Evolutionary conservation across 2,329 filamentous ascomycete species (phyloP).

Genomic region (Clarireedia homoeocarpa): DNA sequence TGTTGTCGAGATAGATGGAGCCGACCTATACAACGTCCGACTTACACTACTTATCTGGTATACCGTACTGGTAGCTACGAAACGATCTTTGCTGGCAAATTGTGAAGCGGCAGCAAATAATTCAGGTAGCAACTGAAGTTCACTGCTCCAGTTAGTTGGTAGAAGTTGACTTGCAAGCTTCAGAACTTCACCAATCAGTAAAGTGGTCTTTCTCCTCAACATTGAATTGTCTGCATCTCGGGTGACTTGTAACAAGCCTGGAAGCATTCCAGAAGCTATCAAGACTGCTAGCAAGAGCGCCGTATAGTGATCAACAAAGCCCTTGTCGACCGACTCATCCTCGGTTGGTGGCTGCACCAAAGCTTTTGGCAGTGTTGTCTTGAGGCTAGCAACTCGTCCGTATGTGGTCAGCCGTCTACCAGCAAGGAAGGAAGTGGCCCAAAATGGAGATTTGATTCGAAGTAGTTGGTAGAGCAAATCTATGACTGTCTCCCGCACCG

Average conservation of each 20-base stretch:
- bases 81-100: slow-evolving; percentile 64
- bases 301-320: slow-evolving; percentile 89
- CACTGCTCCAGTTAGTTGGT: slow-evolving; percentile 71
- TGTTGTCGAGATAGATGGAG: slow-evolving; percentile 35
- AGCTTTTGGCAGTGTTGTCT: slow-evolving; percentile 44
- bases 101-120: slow-evolving; percentile 70
- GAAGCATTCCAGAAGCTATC: slow-evolving; percentile 69
- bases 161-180: slow-evolving; percentile 83
- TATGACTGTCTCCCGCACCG: slow-evolving; percentile 67
- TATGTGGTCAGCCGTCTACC: slow-evolving; percentile 91
- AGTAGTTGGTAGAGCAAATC: slow-evolving; percentile 76
- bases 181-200: slow-evolving; percentile 84
- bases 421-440: slow-evolving; percentile 92
- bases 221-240: slow-evolving; percentile 59
- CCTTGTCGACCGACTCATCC: slow-evolving; percentile 67
- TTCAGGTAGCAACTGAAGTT: slow-evolving; percentile 81
- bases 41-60: slow-evolving; percentile 99
- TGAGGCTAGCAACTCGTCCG: slow-evolving; percentile 82
- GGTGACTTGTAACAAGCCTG: slow-evolving; percentile 54
- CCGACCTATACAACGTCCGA: slow-evolving; percentile 78
- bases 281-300: slow-evolving; percentile 80
- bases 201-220: slow-evolving; percentile 78
- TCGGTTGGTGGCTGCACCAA: slow-evolving; percentile 42
- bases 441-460: slow-evolving; percentile 86
- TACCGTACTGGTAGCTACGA: slow-evolving; percentile 79